Conservation (phyloP, 2,329 filamentous ascomycete genomes). For the Cordyceps militaris region DNA sequence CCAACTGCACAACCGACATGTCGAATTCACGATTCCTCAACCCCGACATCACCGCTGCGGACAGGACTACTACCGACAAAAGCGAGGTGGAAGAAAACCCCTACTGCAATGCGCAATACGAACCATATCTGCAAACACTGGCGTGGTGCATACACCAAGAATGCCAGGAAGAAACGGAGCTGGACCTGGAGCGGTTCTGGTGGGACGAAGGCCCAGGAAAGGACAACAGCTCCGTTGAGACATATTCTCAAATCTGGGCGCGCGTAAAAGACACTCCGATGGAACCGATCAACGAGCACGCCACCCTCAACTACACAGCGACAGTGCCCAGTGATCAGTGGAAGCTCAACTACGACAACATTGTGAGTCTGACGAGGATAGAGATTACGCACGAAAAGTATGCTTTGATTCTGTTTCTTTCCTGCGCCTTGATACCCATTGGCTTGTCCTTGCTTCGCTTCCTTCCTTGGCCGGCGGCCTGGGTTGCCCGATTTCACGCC, state of each 20-base stretch:
- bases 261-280: neutral
- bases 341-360: conserved; percentile 10
- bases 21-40: conserved; percentile 6
- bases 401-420: conserved; percentile 21
- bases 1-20: conserved; percentile 8
- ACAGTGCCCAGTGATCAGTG: conserved; percentile 11
- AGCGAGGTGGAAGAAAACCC: neutral
- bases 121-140: conserved; percentile 17
- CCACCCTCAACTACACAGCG: conserved; percentile 15
- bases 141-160: conserved; percentile 18
- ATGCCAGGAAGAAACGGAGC: conserved; percentile 9
- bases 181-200: conserved; percentile 19
- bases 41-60: neutral
- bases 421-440: conserved; percentile 17
- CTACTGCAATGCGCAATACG: conserved; percentile 17
- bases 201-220: conserved; percentile 14
- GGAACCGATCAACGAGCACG: neutral
- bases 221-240: conserved; percentile 14
- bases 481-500: conserved; percentile 12
- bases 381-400: conserved; percentile 18
- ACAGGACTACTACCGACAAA: neutral
- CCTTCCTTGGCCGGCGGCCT: conserved; percentile 16
- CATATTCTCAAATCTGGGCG: conserved; percentile 3
- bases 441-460: conserved; percentile 25
- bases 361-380: neutral